Evolutionary conservation across 257 asterid genomes (phyloP), one percentile per base, ranked within the genome.

Genomic region (Fraxinus excelsior): DNA sequence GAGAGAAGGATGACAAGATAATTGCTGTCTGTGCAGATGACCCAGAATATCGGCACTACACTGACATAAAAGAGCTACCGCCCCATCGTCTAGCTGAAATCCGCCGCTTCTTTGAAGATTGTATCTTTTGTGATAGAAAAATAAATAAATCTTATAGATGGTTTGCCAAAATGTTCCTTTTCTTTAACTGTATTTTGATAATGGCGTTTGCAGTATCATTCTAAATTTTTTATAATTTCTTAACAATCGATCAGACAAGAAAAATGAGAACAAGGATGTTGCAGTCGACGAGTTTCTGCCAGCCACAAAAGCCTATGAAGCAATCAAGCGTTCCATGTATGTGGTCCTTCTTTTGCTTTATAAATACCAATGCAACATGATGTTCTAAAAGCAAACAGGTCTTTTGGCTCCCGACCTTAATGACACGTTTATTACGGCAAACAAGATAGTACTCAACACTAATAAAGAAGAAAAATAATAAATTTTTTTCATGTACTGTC

Each of bases 1-100:
- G 99, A 37, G 98, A 93, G 84, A 87, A 83, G 76, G 99, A 95
- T 80, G 98, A 95, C 89, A 95, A 95, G 91, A 95, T 95, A 79
- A 93, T 95, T 82, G 98, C 98, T 66, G 98, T 92, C 6, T 92
- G 99, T 82, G 98, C 96, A 64, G 99, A 95, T 87, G 98, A 95
- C 79, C 98, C 98, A 18, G 99, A 95, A 77, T 95, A 93, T 78
- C 84, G 88, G 46, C 91, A 95, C 82, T 93, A 87, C 79, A 84
- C 86, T 2, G 98, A 95, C 81, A 91, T 95, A 72, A 95, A 89
- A 44, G 97, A 95, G 86, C 91, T 95, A 80, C 99, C 99, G 58
- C 97, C 97, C 65, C 97, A 95, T 84, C 89, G 97, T 67, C 83
- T 93, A 87, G 94, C 98, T 82, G 99, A 95, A 82, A 95, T 95